Percentiles rank a stretch among this genome's conserved stretches.
Conservation (phyloP, 352 stramenopile species). For the Phytopythium aichiense region DNA sequence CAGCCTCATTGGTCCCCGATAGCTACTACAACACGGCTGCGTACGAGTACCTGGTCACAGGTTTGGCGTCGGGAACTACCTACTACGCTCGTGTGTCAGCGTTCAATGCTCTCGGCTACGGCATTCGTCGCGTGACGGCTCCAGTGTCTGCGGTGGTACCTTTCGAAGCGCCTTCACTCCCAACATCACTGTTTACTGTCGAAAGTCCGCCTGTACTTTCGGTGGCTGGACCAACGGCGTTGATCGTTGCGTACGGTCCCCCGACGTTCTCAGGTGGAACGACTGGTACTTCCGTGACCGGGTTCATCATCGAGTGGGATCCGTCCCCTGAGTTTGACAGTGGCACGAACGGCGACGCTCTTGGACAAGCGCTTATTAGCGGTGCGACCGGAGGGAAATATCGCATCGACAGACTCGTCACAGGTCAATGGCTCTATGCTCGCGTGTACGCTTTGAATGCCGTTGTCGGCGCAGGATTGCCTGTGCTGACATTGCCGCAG, state of each 20-base stretch:
- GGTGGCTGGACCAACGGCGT: constrained; percentile 55
- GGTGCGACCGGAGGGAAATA: constrained; percentile 26
- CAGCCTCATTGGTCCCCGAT: constrained; percentile 6
- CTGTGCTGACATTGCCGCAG: constrained; percentile 36
- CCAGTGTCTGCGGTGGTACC: constrained; percentile 56
- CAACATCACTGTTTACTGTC: constrained; percentile 63
- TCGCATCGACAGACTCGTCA: constrained; percentile 47
- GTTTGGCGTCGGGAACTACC: constrained; percentile 45
- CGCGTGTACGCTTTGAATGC: constrained; percentile 71
- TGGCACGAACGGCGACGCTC: constrained; percentile 44
- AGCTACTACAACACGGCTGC: constrained; percentile 16
- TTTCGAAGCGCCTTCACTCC: constrained; percentile 47
- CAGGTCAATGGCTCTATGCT: constrained; percentile 49
- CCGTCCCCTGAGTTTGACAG: constrained; percentile 69
- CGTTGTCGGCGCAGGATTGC: constrained; percentile 36
- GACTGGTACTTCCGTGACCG: constrained; percentile 74
- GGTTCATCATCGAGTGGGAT: constrained; percentile 92
- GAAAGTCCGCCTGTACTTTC: constrained; percentile 55
- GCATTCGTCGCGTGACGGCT: constrained; percentile 48
- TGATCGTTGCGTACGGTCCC: constrained; percentile 77
- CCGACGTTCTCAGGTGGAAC: constrained; percentile 87
- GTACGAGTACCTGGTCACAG: constrained; percentile 51
- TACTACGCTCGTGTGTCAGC: constrained; percentile 76
- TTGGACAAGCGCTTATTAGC: constrained; percentile 32
- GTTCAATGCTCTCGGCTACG: constrained; percentile 60